Percentiles rank a stretch among this genome's conserved stretches.
Evolutionary conservation across 2,329 filamentous ascomycete species (phyloP).

Genomic region (Ilyonectria sp.): DNA sequence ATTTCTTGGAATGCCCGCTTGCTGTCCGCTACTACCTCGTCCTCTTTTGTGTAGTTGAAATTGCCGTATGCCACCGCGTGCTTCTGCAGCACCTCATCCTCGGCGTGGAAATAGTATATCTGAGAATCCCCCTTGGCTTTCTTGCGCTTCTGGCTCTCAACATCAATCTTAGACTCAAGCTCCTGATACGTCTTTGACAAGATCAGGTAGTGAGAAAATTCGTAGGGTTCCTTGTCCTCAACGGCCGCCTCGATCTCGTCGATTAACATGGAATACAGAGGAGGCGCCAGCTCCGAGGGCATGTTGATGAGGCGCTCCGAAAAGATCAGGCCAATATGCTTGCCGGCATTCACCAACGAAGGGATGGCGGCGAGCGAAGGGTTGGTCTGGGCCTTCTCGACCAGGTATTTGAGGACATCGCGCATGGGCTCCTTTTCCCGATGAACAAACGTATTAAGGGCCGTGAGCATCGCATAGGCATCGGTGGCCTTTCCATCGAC

Average conservation of each 20-base stretch:
- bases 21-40: conserved; percentile 87
- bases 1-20: conserved; percentile 95
- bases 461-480: conserved; percentile 92
- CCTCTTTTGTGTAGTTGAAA: conserved; percentile 85
- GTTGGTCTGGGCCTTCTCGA: conserved; percentile 67
- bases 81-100: conserved; percentile 90
- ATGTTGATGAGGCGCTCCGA: conserved; percentile 97
- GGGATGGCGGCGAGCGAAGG: conserved; percentile 70
- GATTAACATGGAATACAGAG: conserved; percentile 93
- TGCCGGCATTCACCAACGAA: conserved; percentile 66
- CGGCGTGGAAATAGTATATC: conserved; percentile 93
- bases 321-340: conserved; percentile 87
- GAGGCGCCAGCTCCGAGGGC: conserved; percentile 91
- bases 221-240: conserved; percentile 91
- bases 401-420: conserved; percentile 80
- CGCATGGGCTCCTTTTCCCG: conserved; percentile 81
- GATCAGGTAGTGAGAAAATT: conserved; percentile 93
- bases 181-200: conserved; percentile 94
- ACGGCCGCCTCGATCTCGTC: conserved; percentile 93
- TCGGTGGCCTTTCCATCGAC: conserved; percentile 95
- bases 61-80: conserved; percentile 79
- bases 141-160: conserved; percentile 73
- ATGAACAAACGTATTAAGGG: conserved; percentile 86
- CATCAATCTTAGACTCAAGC: conserved; percentile 84
- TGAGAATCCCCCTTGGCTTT: conserved; percentile 74